A percentile compares a stretch with the other conserved stretches of the same genome.
Evolutionary conservation across 345 rosid genomes (phyloP).

Genomic region (Populus deltoides): DNA sequence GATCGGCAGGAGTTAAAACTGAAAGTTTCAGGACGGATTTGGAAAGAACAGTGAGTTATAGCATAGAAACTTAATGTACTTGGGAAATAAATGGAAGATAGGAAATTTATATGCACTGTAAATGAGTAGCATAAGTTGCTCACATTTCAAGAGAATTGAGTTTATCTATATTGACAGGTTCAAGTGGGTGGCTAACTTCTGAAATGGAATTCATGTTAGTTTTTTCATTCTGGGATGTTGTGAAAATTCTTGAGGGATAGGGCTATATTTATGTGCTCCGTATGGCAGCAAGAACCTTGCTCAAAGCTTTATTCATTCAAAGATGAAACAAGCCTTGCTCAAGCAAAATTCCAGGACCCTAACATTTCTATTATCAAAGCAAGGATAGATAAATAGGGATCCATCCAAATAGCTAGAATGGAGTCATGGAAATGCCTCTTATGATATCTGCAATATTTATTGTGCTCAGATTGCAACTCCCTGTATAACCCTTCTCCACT

Average conservation of each 20-base stretch:
- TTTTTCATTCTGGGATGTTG: neutral
- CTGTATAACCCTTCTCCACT: too few relatives aligned
- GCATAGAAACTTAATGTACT: neutral
- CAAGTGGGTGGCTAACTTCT: neutral
- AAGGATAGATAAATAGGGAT: too few relatives aligned
- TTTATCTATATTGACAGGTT: neutral
- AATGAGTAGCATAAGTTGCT: conserved; percentile 3
- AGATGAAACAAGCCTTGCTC: too few relatives aligned
- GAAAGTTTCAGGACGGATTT: conserved; percentile 47
- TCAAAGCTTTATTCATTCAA: too few relatives aligned
- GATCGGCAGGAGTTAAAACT: conserved; percentile 47
- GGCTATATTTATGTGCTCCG: too few relatives aligned
- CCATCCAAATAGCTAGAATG: too few relatives aligned
- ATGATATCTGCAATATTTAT: too few relatives aligned
- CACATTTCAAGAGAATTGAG: neutral
- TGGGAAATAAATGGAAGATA: neutral
- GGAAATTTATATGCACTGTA: neutral
- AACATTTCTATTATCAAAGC: too few relatives aligned
- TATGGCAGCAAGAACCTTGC: too few relatives aligned
- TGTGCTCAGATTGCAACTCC: neutral
- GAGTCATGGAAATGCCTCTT: too few relatives aligned
- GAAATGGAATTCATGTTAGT: neutral
- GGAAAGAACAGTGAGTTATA: conserved; percentile 43
- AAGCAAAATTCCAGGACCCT: too few relatives aligned
- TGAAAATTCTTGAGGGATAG: neutral